Conservation (phyloP, 495 filamentous ascomycete species). For the Penicillium canariense region DNA sequence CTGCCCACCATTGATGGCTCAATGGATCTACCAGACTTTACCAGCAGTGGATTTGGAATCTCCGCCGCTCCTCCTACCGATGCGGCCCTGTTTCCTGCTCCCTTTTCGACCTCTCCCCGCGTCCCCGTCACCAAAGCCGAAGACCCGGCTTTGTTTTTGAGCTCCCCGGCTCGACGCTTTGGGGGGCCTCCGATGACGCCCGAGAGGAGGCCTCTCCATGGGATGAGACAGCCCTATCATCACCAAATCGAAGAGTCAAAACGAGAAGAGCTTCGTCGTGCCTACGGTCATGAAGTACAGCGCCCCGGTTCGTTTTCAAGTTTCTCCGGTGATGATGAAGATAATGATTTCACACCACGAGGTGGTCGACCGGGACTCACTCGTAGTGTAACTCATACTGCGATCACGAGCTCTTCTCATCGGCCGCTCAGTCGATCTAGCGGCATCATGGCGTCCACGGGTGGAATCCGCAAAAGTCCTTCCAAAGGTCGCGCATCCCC, state of each 20-base stretch:
- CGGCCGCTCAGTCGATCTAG: conserved; percentile 32
- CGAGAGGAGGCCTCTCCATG: conserved; percentile 29
- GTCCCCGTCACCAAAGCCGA: conserved; percentile 39
- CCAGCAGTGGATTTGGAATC: conserved; percentile 27
- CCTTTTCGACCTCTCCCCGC: conserved; percentile 48
- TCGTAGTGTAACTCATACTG: conserved; percentile 55
- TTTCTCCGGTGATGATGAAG: conserved; percentile 42
- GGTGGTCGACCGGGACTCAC: conserved; percentile 53
- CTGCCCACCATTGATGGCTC: conserved; percentile 39
- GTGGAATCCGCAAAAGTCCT: conserved; percentile 45
- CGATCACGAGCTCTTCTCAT: conserved; percentile 27
- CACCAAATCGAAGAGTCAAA: conserved; percentile 58
- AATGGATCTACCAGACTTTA: conserved; percentile 43
- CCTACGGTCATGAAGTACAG: conserved; percentile 18
- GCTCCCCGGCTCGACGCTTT: conserved; percentile 48
- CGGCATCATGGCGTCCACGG: conserved; percentile 34
- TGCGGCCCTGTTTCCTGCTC: conserved; percentile 44
- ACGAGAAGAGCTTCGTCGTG: conserved; percentile 49
- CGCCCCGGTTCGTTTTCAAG: conserved; percentile 11
- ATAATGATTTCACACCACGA: conserved; percentile 41
- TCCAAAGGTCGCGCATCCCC: conserved; percentile 46
- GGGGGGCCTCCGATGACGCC: conserved; percentile 42
- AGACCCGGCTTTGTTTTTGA: conserved; percentile 58
- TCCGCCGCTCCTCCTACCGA: conserved; percentile 35
- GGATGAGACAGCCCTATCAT: conserved; percentile 53